phyloP scores from a whole-genome alignment of 331 rosid species.

The Pyracantha coccinea region DNA sequence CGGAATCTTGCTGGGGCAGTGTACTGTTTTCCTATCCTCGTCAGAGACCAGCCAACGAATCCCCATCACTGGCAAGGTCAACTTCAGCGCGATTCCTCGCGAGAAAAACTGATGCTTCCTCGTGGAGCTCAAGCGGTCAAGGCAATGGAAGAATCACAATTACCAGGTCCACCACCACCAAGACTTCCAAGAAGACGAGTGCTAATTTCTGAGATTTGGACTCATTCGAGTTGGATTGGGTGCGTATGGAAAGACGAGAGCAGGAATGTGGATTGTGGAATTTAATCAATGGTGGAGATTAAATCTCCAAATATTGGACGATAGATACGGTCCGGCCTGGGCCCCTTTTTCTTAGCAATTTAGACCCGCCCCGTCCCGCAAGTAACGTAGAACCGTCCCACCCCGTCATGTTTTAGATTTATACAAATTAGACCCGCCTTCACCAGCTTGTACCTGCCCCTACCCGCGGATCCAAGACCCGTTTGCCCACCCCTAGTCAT shows the following conservation, averaged over 20 bases:
- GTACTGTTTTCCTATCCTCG: conserved; percentile 33
- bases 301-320: too few relatives aligned
- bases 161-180: background rate
- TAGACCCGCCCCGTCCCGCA: too few relatives aligned
- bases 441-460: background rate
- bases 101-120: conserved; percentile 39
- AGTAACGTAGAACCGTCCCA: too few relatives aligned
- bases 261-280: too few relatives aligned
- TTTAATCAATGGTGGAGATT: too few relatives aligned
- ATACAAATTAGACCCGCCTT: too few relatives aligned
- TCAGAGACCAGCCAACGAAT: conserved; percentile 14
- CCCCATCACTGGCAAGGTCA: conserved; percentile 44
- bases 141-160: conserved; percentile 15
- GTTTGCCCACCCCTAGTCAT: background rate
- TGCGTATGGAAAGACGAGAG: too few relatives aligned
- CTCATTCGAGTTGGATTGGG: too few relatives aligned
- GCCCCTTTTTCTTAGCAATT: too few relatives aligned
- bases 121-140: conserved; percentile 41
- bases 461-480: accelerated
- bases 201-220: too few relatives aligned
- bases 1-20: conserved; percentile 40
- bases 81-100: conserved; percentile 27
- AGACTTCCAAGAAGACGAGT: background rate
- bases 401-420: too few relatives aligned
- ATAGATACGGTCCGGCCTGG: too few relatives aligned